Evolutionary conservation across 306 rosid genomes (phyloP), one percentile per base, ranked within the genome.

Genomic region (Hippophae rhamnoides): DNA sequence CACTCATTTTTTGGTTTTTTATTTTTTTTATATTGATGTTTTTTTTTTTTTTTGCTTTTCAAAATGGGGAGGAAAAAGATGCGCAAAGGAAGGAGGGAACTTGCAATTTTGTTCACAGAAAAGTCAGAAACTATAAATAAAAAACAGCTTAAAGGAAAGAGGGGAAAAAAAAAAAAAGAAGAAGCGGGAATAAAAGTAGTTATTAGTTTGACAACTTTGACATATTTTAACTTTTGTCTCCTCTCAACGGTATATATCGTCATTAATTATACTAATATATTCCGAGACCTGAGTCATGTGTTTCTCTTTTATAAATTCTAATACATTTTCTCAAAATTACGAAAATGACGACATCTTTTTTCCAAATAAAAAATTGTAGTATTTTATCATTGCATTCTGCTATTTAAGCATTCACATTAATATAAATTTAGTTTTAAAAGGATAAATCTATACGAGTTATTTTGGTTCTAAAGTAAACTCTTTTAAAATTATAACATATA

Each of bases 121-220:
- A 78, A 79, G 87, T 79, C 67, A 67, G 78, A 76, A 77, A 54
- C 52, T 58, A 38, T 59, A 27, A 72, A 63, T 64, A 61, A 41
- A 45, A 76, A 71, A 18, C 23, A 18, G 23, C 23, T 18, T 18
- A 18, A 18, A 18, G 23, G 23, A 18, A 18, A 76, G 73, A 60
- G 61, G 74, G n/a, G n/a, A n/a, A n/a, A n/a, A n/a, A n/a, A n/a
- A 75, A 74, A 71, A 65, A 68, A 70, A 27, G 25, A 76, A 76
- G 18, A 46, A 46, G 61, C 44, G 69, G 51, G 68, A 63, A 53
- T 18, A 63, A 43, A 78, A 13, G 56, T 69, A 14, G 81, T 68
- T 71, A 46, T 51, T 62, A 63, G 70, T 79, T 77, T 66, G 85
- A 80, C 84, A 79, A 73, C 71, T 70, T 79, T 69, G 81, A 78